Evolutionary conservation across 225 moss, liverwort and hornwort species (phyloP).

Genomic region (Thuidium tamariscinum): DNA sequence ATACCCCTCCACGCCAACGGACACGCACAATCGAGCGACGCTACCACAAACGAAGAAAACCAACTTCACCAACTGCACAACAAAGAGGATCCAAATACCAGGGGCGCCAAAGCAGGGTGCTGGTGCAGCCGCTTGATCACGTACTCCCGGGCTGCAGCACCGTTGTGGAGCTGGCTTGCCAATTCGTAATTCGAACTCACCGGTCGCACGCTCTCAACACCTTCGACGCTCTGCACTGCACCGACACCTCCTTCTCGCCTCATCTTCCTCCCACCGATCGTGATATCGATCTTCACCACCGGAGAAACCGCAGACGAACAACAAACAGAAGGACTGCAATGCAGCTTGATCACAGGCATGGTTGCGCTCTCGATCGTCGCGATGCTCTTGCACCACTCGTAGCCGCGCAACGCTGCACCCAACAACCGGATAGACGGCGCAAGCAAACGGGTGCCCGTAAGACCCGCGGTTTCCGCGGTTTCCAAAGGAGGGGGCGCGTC

Average conservation of each 20-base stretch:
- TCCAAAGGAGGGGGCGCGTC: slow-evolving; percentile 76
- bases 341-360: slow-evolving; percentile 96
- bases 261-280: slow-evolving; percentile 79
- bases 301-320: neutral
- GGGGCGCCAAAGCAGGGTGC: slow-evolving; percentile 79
- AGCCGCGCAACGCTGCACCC: slow-evolving; percentile 51
- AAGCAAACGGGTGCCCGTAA: slow-evolving; percentile 57
- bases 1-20: neutral
- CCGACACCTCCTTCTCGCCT: slow-evolving; percentile 31
- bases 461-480: slow-evolving; percentile 28
- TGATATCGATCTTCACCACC: slow-evolving; percentile 85
- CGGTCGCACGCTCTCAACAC: slow-evolving; percentile 10
- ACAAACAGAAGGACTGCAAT: slow-evolving; percentile 47
- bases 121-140: slow-evolving; percentile 78
- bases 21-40: neutral
- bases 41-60: neutral
- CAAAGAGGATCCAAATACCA: slow-evolving; percentile 38
- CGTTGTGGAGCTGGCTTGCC: slow-evolving; percentile 85
- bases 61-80: neutral
- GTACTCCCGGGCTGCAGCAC: slow-evolving; percentile 83
- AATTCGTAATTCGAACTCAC: slow-evolving; percentile 56
- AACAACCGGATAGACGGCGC: slow-evolving; percentile 64
- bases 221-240: slow-evolving; percentile 6
- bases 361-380: slow-evolving; percentile 87
- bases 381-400: slow-evolving; percentile 67